Evolutionary conservation across 352 stramenopile genomes (phyloP).

Genomic region (Phytopythium montanum): DNA sequence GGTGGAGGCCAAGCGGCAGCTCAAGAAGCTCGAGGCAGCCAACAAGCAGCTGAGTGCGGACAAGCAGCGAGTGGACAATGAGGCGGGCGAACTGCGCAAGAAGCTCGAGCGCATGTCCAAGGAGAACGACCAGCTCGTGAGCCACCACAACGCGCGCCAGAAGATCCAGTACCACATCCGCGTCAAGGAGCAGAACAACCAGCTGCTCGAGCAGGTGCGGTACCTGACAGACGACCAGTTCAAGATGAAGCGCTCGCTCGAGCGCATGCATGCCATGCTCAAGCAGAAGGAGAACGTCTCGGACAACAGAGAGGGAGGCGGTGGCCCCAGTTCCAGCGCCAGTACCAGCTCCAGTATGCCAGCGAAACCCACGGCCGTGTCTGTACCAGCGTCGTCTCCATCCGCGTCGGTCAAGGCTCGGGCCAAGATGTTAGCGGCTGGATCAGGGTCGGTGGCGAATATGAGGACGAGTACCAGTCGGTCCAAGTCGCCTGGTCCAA

Average conservation of each 20-base stretch:
- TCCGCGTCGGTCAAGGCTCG: background rate
- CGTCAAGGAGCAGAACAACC: constrained; percentile 84
- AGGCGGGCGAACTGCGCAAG: constrained; percentile 28
- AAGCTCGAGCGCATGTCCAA: constrained; percentile 42
- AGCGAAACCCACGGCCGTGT: background rate
- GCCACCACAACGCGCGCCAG: constrained; percentile 74
- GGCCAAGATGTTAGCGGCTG: background rate
- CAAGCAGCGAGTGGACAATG: constrained; percentile 50
- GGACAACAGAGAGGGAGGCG: background rate
- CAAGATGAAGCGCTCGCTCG: constrained; percentile 41
- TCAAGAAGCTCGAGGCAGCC: constrained; percentile 22
- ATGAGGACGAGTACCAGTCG: background rate
- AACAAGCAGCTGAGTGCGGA: constrained; percentile 48
- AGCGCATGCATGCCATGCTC: constrained; percentile 41
- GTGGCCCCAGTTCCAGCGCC: too few relatives aligned
- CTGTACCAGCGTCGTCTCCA: background rate
- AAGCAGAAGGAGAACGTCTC: constrained; percentile 79
- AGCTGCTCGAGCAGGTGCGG: constrained; percentile 61
- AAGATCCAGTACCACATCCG: constrained; percentile 83
- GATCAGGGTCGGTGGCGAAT: background rate
- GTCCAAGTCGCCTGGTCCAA: constrained; percentile 23
- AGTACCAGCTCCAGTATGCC: too few relatives aligned
- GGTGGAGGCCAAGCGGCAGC: background rate
- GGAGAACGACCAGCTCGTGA: constrained; percentile 74
- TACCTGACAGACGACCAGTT: constrained; percentile 62